Evolutionary conservation across 129 eudicot species (phyloP).

Genomic region (Mikania micrantha): DNA sequence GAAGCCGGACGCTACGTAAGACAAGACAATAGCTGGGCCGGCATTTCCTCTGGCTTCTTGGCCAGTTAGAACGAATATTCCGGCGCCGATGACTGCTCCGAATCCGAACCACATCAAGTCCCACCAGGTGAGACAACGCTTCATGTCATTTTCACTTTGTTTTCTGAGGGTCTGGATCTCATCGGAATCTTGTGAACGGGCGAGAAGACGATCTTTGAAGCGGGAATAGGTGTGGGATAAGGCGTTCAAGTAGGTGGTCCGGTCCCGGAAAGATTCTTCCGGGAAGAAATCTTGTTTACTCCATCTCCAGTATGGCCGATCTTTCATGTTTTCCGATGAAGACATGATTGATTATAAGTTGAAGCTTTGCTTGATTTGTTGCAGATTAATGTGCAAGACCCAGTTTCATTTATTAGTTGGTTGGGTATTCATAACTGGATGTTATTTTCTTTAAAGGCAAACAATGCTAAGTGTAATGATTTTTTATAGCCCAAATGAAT

Average conservation of each 20-base stretch:
- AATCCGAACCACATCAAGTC: slow-evolving; percentile 80
- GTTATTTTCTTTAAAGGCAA: too few relatives aligned
- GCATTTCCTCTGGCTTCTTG: slow-evolving; percentile 56
- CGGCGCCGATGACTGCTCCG: slow-evolving; percentile 84
- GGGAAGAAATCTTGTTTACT: slow-evolving; percentile 73
- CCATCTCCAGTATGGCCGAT: slow-evolving; percentile 56
- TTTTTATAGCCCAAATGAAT: too few relatives aligned
- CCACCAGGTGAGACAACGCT: slow-evolving; percentile 71
- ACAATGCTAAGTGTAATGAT: too few relatives aligned
- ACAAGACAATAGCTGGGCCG: slow-evolving; percentile 77
- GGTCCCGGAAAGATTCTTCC: slow-evolving; percentile 51
- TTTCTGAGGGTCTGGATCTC: slow-evolving; percentile 40
- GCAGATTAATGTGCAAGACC: not conserved
- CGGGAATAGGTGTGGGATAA: slow-evolving; percentile 38
- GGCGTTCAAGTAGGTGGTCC: slow-evolving; percentile 41
- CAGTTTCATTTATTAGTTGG: not conserved
- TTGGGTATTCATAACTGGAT: too few relatives aligned
- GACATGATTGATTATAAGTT: slow-evolving; percentile 13
- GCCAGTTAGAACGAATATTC: slow-evolving; percentile 82
- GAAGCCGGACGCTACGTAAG: slow-evolving; percentile 60
- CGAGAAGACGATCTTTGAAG: slow-evolving; percentile 50
- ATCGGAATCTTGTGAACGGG: slow-evolving; percentile 48
- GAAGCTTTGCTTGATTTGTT: not conserved
- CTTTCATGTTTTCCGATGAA: slow-evolving; percentile 19
- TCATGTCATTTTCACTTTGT: slow-evolving; percentile 59